phyloP scores from a whole-genome alignment of 139 green algal species.

The Chlamydomonas applanata region DNA sequence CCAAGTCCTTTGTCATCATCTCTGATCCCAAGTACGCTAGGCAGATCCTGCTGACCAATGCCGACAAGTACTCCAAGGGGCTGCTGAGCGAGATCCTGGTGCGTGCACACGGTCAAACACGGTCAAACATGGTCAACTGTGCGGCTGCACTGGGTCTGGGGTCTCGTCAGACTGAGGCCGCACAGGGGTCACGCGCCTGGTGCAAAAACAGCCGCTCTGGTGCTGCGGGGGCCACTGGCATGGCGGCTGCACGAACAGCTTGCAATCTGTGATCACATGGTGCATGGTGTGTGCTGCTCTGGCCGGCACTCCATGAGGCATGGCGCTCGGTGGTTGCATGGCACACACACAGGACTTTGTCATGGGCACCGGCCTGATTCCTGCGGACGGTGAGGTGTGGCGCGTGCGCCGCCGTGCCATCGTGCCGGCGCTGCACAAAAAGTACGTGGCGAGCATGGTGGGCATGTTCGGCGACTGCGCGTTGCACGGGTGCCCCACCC shows the following conservation, averaged over 20 bases:
- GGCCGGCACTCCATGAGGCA: no score
- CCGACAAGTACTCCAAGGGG: constrained; percentile 86
- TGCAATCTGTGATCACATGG: no score
- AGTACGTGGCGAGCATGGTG: constrained; percentile 75
- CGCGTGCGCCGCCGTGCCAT: constrained; percentile 60
- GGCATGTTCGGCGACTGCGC: constrained; percentile 88
- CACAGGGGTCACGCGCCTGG: no score
- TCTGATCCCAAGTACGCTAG: constrained; percentile 80
- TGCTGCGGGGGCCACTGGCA: no score
- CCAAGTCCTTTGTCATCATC: constrained; percentile 95
- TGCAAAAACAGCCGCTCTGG: no score
- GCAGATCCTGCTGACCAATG: constrained; percentile 84
- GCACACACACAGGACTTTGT: constrained; percentile 81
- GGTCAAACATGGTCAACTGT: no score
- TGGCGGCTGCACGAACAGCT: no score
- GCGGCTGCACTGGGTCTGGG: no score
- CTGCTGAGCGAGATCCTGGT: constrained; percentile 32
- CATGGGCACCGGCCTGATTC: constrained; percentile 92
- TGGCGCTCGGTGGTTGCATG: no score
- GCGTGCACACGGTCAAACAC: neutral
- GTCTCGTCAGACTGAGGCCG: no score
- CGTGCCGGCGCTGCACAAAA: constrained; percentile 84
- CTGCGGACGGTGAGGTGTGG: constrained; percentile 92
- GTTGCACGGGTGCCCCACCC: constrained; percentile 55
- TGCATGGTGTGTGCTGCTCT: no score